Evolutionary conservation across 1,284 basidiomycete genomes (phyloP).

Genomic region (Ceratobasidium theobromae): DNA sequence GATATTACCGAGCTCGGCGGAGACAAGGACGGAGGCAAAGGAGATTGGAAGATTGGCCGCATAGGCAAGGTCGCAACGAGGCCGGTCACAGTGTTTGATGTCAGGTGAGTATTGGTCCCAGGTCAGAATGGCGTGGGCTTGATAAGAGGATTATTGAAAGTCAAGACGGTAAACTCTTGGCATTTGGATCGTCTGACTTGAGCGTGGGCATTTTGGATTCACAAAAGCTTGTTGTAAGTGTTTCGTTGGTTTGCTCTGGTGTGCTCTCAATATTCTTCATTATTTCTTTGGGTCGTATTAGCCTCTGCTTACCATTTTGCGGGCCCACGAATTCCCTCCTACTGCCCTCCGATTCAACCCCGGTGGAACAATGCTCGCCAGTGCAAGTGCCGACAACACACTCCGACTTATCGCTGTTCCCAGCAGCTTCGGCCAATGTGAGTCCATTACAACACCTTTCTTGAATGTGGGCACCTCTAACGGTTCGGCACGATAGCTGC

Average conservation of each 20-base stretch:
- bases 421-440: constrained; percentile 44
- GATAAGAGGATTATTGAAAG: constrained; percentile 47
- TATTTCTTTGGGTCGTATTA: constrained; percentile 45
- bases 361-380: constrained; percentile 77
- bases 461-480: not conserved
- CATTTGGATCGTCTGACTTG: constrained; percentile 86
- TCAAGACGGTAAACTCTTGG: constrained; percentile 76
- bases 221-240: constrained; percentile 70
- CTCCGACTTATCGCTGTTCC: constrained; percentile 82
- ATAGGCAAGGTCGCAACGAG: constrained; percentile 62
- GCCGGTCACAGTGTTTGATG: constrained; percentile 81
- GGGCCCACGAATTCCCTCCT: constrained; percentile 93
- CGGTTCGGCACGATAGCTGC: constrained; percentile 40
- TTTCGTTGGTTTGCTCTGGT: not conserved
- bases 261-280: too few species aligned
- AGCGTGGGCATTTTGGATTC: constrained; percentile 85
- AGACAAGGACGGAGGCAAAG: constrained; percentile 35
- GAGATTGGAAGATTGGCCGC: constrained; percentile 54
- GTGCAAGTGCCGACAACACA: constrained; percentile 89
- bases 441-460: constrained; percentile 10
- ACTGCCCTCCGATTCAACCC: constrained; percentile 90
- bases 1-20: constrained; percentile 41
- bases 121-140: not conserved
- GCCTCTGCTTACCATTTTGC: constrained; percentile 85
- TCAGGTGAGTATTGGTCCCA: constrained; percentile 59